These are phyloP conservation scores for Pseudomassariella vexata DNA, from an alignment of 2,329 filamentous ascomycete genomes.

Conservation along the genomic window DNA sequence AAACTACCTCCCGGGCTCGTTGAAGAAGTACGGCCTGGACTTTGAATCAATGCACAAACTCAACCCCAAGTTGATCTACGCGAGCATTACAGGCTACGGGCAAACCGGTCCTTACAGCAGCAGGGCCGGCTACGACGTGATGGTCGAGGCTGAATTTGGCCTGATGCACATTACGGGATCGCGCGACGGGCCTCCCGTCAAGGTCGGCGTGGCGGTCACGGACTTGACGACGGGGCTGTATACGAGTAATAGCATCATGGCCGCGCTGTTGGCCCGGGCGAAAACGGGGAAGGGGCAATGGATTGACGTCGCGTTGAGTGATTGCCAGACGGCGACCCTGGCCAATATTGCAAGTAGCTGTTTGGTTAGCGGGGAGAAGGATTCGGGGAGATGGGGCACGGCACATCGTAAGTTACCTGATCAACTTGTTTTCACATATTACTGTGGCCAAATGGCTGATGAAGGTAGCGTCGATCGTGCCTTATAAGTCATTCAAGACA, in stretches of 20 bases:
- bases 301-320: constrained; percentile 84
- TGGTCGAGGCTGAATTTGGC: constrained; percentile 98
- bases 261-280: constrained; percentile 71
- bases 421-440: not conserved
- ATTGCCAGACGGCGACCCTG: constrained; percentile 90
- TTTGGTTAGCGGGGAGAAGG: constrained; percentile 79
- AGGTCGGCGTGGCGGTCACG: constrained; percentile 95
- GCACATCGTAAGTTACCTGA: constrained; percentile 69
- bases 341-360: constrained; percentile 94
- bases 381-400: constrained; percentile 90
- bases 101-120: constrained; percentile 87
- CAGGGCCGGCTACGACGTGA: constrained; percentile 94
- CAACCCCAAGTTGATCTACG: constrained; percentile 86
- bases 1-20: constrained; percentile 85
- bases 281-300: constrained; percentile 80
- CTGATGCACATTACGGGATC: constrained; percentile 97
- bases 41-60: constrained; percentile 74
- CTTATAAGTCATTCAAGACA: constrained; percentile 80
- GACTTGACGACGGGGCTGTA: constrained; percentile 94
- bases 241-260: constrained; percentile 93
- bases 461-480: constrained; percentile 80
- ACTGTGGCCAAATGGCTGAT: constrained; percentile 6
- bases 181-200: constrained; percentile 84
- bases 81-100: constrained; percentile 94
- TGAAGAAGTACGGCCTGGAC: constrained; percentile 89